Conservation (phyloP, 148 eudicot species). For the Nepenthes gracilis region DNA sequence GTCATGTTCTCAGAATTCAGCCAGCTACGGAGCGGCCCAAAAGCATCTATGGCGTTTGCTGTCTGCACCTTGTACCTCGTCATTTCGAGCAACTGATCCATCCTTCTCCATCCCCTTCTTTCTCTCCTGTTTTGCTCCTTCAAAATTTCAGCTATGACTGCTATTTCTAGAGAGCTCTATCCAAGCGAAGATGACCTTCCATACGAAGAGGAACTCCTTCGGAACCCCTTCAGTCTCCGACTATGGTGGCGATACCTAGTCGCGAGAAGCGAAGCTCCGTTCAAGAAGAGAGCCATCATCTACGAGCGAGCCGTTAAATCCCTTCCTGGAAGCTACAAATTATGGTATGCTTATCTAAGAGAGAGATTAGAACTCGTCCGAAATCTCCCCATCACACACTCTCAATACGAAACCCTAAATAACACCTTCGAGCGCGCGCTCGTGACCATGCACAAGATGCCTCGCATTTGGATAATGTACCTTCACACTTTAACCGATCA, state of each 20-base stretch:
- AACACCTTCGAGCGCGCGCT: slow-evolving; percentile 87
- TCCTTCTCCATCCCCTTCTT: too few relatives aligned
- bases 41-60: too few relatives aligned
- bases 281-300: slow-evolving; percentile 52
- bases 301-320: slow-evolving; percentile 88
- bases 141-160: slow-evolving; percentile 7
- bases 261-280: slow-evolving; percentile 40
- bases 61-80: too few relatives aligned
- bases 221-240: slow-evolving; percentile 75
- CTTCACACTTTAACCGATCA: slow-evolving; percentile 44
- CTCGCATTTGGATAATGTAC: slow-evolving; percentile 90
- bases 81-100: too few relatives aligned
- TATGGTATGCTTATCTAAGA: slow-evolving; percentile 86
- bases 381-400: slow-evolving; percentile 47
- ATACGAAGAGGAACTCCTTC: slow-evolving; percentile 69
- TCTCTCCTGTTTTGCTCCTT: neutral
- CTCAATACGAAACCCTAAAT: slow-evolving; percentile 53
- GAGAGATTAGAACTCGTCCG: slow-evolving; percentile 71
- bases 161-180: slow-evolving; percentile 34
- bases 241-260: slow-evolving; percentile 93
- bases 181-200: slow-evolving; percentile 47
- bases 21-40: too few relatives aligned
- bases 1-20: too few relatives aligned
- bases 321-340: slow-evolving; percentile 82
- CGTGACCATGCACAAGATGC: slow-evolving; percentile 96